Percentiles rank a stretch among this genome's conserved stretches.
Conservation (phyloP, 306 rosid species). For the Crotalaria pallida region DNA sequence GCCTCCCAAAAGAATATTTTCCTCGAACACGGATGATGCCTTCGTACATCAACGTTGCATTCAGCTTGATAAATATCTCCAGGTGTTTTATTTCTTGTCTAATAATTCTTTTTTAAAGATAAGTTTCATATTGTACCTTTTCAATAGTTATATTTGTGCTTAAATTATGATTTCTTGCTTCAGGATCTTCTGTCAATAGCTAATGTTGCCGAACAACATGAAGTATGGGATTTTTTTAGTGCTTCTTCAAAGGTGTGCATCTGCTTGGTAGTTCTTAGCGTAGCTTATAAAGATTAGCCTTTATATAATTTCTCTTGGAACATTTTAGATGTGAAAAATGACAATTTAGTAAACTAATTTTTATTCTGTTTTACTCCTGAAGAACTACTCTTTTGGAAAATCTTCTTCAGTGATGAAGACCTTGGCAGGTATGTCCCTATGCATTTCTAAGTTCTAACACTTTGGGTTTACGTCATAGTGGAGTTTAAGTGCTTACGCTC, state of each 20-base stretch:
- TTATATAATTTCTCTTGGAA: background rate
- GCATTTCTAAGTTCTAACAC: constrained; percentile 30
- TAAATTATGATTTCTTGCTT: constrained; percentile 22
- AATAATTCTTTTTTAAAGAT: background rate
- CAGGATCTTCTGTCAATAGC: constrained; percentile 95
- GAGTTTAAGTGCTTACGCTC: constrained; percentile 6
- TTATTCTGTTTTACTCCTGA: constrained; percentile 10
- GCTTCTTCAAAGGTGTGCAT: constrained; percentile 77
- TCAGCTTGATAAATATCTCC: constrained; percentile 93
- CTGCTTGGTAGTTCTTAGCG: constrained; percentile 19
- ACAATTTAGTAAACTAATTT: constrained; percentile 22
- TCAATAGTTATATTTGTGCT: background rate
- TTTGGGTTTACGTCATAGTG: constrained; percentile 20
- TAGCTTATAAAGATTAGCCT: constrained; percentile 1
- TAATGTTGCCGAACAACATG: constrained; percentile 88
- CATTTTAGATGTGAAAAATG: constrained; percentile 7
- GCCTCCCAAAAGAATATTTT: constrained; percentile 98
- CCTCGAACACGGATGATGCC: constrained; percentile 96
- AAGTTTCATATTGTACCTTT: background rate
- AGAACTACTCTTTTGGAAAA: constrained; percentile 94
- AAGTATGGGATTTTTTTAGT: constrained; percentile 97
- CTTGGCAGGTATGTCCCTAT: constrained; percentile 88
- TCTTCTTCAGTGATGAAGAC: constrained; percentile 90
- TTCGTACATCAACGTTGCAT: constrained; percentile 98
- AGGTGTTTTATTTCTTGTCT: constrained; percentile 38